Conservation (phyloP, 2,329 filamentous ascomycete species). For the Rhinocladiella mackenziei region DNA sequence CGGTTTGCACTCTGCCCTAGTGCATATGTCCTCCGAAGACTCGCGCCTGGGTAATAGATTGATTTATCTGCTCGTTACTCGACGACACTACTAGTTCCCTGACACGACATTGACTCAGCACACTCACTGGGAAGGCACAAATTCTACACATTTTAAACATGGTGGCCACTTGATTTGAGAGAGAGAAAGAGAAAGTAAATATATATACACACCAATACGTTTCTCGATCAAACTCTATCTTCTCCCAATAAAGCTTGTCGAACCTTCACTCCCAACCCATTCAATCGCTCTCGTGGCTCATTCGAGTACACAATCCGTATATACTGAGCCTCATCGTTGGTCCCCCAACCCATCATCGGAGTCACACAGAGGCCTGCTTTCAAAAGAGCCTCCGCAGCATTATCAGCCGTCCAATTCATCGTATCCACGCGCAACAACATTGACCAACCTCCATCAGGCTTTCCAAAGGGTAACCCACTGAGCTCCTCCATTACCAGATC, state of each 20-base stretch:
- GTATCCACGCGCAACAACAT: conserved; percentile 10
- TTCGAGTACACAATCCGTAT: conserved; percentile 20
- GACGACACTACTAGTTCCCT: no score
- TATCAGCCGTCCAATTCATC: conserved; percentile 6
- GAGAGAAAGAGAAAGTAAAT: no score
- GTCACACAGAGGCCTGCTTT: conserved; percentile 12
- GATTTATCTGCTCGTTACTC: no score
- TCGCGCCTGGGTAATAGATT: no score
- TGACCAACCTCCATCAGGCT: conserved; percentile 12
- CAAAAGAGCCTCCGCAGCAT: conserved; percentile 10
- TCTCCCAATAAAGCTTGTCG: conserved; percentile 13
- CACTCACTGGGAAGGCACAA: no score
- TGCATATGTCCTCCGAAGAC: no score
- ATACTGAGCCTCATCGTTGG: conserved; percentile 7
- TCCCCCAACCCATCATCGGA: conserved; percentile 16
- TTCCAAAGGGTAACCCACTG: conserved; percentile 10
- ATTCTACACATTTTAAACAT: no score
- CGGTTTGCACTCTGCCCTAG: no score
- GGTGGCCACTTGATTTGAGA: no score
- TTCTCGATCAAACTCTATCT: no score
- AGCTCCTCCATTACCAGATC: conserved; percentile 14
- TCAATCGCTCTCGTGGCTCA: conserved; percentile 13
- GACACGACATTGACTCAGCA: no score
- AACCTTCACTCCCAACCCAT: conserved; percentile 10
- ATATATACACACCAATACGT: no score